Evolutionary conservation across 345 rosid genomes (phyloP), one percentile per base, ranked within the genome.

Genomic region (Populus pruinosa): DNA sequence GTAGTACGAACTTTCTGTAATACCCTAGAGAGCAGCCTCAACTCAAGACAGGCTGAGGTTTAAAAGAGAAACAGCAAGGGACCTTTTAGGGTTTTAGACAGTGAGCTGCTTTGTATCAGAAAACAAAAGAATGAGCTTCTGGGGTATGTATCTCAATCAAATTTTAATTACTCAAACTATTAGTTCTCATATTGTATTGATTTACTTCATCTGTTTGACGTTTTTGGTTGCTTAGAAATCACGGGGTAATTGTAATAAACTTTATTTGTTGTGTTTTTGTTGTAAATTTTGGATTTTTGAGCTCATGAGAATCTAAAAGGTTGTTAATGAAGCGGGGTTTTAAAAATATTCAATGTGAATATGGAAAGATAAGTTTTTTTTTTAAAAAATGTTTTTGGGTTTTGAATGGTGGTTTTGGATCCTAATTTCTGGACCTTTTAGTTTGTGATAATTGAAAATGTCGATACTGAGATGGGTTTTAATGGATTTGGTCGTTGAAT

Each of bases 51-150:
- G 62, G 16, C 64, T n/a, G 64, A 59, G 64, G 80, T 73, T 73
- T 77, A 70, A 61, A 41, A 29, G 70, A 59, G 70, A 44, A 35
- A 63, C 49, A 50, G 39, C 25, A 0, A 33, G 74, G n/a, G 25
- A 70, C 2, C 2, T 1, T 21, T 8, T 68, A 67, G 67, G 79
- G 73, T 76, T 67, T 49, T 43, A 71, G 41, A 49, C 18, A 17
- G 7, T 13, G 12, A 41, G n/a, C 8, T 74, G 23, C 70, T 70
- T 47, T n/a, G 74, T 13, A 21, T 61, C 70, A 44, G 63, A 31
- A 47, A 44, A 77, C 25, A 31, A 47, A 18, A 14, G 27, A 35
- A 71, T 64, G 75, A 67, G 80, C 49, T 71, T 71, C 25, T 73
- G 77, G 76, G 77, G 81, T 72, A 29, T 25, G 76, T 27, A 23